These are phyloP conservation scores for Hyaloscypha variabilis DNA, from an alignment of 495 filamentous ascomycete genomes.

Conservation along the genomic window DNA sequence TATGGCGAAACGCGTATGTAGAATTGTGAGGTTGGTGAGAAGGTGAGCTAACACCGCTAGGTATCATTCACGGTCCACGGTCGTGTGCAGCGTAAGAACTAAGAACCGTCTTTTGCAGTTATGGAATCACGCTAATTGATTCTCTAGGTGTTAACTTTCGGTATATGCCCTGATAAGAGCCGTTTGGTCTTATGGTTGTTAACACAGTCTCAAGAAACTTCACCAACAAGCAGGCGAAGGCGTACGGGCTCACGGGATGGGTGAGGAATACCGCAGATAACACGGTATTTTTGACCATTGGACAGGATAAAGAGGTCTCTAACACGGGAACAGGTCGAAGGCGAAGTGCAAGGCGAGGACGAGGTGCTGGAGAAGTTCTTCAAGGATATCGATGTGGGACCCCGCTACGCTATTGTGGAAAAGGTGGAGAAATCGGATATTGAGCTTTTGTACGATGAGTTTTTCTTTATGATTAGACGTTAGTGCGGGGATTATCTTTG, in stretches of 20 bases:
- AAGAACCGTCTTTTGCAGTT: neutral
- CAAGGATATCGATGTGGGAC: slow-evolving; percentile 76
- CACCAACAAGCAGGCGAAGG: slow-evolving; percentile 66
- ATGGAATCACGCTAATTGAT: neutral
- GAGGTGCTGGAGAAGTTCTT: slow-evolving; percentile 67
- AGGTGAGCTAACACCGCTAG: neutral
- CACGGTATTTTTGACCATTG: slow-evolving; percentile 49
- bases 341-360: slow-evolving; percentile 80
- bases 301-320: neutral
- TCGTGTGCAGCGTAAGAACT: slow-evolving; percentile 19
- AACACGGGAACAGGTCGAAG: slow-evolving; percentile 66
- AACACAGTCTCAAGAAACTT: slow-evolving; percentile 56
- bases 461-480: slow-evolving; percentile 54
- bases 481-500: neutral
- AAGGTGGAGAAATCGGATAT: slow-evolving; percentile 71
- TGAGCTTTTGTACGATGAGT: slow-evolving; percentile 62
- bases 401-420: slow-evolving; percentile 65
- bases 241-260: slow-evolving; percentile 72
- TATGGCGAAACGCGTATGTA: slow-evolving; percentile 16
- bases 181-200: neutral
- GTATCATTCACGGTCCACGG: slow-evolving; percentile 23
- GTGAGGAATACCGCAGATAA: slow-evolving; percentile 76
- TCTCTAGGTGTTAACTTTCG: slow-evolving; percentile 25
- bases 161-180: neutral
- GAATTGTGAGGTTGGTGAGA: neutral